phyloP scores from a whole-genome alignment of 2,329 filamentous ascomycete species.

The Geosmithia morbida region DNA sequence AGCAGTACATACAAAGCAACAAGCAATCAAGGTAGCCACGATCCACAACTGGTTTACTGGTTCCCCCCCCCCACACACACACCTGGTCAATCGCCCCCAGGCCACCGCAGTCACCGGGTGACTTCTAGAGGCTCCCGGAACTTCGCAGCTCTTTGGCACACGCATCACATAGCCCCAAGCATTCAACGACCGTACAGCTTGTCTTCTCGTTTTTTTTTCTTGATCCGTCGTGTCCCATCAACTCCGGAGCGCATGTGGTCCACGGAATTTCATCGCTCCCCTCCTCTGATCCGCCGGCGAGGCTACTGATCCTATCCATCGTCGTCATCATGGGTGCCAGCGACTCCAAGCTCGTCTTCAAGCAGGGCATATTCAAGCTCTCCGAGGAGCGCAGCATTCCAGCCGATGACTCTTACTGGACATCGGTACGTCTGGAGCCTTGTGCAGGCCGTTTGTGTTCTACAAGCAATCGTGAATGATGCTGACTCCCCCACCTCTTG shows the following conservation, averaged over 20 bases:
- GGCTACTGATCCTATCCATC: background rate
- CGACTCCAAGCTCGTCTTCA: slow-evolving; percentile 97
- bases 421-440: slow-evolving; percentile 47
- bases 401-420: slow-evolving; percentile 85
- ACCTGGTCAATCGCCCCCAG: too few relatives aligned
- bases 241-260: background rate
- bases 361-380: slow-evolving; percentile 92
- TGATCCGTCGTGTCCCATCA: background rate
- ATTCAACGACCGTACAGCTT: background rate
- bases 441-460: background rate
- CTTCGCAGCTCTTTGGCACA: background rate
- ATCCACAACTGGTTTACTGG: too few relatives aligned
- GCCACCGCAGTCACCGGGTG: too few relatives aligned
- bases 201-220: background rate
- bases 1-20: too few relatives aligned
- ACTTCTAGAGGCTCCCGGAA: too few relatives aligned
- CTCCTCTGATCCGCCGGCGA: background rate
- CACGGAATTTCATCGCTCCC: background rate
- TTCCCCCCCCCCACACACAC: too few relatives aligned
- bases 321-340: slow-evolving; percentile 68
- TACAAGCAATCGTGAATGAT: background rate
- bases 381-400: slow-evolving; percentile 84
- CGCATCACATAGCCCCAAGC: background rate
- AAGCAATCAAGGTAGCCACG: too few relatives aligned
- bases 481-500: background rate